Percentiles rank a stretch among this genome's conserved stretches.
Evolutionary conservation across 306 rosid species (phyloP).

Genomic region (Castanopsis chinensis): DNA sequence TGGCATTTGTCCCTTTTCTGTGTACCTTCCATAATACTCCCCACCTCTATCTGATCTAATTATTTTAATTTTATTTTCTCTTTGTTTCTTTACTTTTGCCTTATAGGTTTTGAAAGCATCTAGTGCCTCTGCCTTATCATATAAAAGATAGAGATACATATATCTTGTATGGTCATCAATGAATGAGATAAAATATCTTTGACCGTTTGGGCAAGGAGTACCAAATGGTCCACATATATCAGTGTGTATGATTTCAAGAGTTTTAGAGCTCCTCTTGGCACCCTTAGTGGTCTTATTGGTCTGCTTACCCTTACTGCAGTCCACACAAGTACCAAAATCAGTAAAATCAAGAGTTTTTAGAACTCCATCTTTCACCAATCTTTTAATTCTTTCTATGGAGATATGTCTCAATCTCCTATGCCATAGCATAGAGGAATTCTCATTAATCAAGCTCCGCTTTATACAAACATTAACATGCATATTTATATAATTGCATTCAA

Average conservation of each 20-base stretch:
- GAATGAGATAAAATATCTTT: not conserved
- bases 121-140: not conserved
- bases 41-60: not conserved
- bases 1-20: not conserved
- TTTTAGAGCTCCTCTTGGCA: not conserved
- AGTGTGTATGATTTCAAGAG: not conserved
- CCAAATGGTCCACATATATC: too few relatives aligned
- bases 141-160: not conserved
- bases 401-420: too few relatives aligned
- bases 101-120: not conserved
- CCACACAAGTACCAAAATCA: too few relatives aligned
- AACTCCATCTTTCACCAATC: too few relatives aligned
- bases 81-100: not conserved
- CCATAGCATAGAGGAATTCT: too few relatives aligned
- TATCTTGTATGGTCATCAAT: not conserved
- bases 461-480: too few relatives aligned
- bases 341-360: too few relatives aligned
- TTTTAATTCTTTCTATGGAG: too few relatives aligned
- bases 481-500: too few relatives aligned
- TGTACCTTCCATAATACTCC: not conserved
- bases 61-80: not conserved
- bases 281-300: too few relatives aligned
- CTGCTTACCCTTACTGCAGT: too few relatives aligned
- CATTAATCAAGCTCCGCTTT: too few relatives aligned
- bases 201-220: not conserved